A percentile compares a stretch with the other conserved stretches of the same genome.
Evolutionary conservation across 2,329 filamentous ascomycete genomes (phyloP).

Genomic region (Dryadomyces quercivorus): DNA sequence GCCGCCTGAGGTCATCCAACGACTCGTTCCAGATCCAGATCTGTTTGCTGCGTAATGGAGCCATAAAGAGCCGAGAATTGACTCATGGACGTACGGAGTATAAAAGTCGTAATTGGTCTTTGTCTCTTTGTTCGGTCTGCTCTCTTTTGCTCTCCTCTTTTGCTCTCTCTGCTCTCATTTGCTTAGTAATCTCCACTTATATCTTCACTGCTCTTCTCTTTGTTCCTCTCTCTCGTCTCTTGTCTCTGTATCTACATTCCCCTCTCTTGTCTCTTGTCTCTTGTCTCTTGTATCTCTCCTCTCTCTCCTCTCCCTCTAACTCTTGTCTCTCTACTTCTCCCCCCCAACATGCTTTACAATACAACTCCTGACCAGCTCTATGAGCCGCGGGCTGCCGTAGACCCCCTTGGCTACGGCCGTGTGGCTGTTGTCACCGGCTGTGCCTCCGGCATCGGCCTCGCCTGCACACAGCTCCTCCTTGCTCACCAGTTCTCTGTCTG

Average conservation of each 20-base stretch:
- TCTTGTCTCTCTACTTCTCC: not conserved
- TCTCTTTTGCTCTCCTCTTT: no score
- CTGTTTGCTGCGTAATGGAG: no score
- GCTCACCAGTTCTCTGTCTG: constrained; percentile 17
- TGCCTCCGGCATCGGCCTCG: constrained; percentile 33
- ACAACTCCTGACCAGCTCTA: constrained; percentile 15
- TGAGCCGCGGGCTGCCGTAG: constrained; percentile 10
- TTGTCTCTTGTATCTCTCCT: not conserved
- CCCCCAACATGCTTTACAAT: constrained; percentile 16
- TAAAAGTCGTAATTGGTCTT: not conserved
- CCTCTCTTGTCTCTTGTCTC: no score
- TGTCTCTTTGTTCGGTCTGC: no score
- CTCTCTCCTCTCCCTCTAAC: not conserved
- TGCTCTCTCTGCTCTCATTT: no score
- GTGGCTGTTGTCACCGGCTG: constrained; percentile 34
- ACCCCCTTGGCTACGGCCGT: constrained; percentile 21
- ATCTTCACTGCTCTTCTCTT: no score
- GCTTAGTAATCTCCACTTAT: no score
- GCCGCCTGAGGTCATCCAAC: not conserved
- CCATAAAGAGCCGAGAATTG: not conserved
- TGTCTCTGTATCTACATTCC: no score
- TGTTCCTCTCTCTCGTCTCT: no score
- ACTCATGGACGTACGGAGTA: not conserved
- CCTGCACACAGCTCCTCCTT: constrained; percentile 29
- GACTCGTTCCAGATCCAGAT: no score